Evolutionary conservation across 2,329 filamentous ascomycete species (phyloP).

Genomic region (Cytospora leucostoma): DNA sequence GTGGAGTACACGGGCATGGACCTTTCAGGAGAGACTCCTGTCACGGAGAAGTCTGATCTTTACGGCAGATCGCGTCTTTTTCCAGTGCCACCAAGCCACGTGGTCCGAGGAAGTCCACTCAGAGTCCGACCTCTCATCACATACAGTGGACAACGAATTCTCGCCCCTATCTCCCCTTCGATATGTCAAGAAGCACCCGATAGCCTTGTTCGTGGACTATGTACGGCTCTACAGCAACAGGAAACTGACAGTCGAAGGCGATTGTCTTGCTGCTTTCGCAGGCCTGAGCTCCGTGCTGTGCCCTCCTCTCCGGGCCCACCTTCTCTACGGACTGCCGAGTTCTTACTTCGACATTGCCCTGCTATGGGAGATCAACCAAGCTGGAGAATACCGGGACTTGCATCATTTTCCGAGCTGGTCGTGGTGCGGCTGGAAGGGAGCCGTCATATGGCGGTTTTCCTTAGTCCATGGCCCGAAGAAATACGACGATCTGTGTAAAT

Average conservation of each 20-base stretch:
- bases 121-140: slow-evolving; percentile 2
- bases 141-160: background rate
- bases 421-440: slow-evolving; percentile 2
- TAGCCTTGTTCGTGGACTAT: slow-evolving; percentile 2
- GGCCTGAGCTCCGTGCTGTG: background rate
- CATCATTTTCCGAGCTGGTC: slow-evolving; percentile 1
- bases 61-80: slow-evolving; percentile 4
- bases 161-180: slow-evolving; percentile 2
- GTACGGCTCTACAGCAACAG: slow-evolving; percentile 9
- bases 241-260: background rate
- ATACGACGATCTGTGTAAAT: slow-evolving; percentile 2
- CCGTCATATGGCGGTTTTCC: background rate
- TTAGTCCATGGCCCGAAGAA: background rate
- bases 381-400: background rate
- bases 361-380: background rate
- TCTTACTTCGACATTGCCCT: slow-evolving; percentile 7
- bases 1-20: background rate
- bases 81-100: slow-evolving; percentile 1
- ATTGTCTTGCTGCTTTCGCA: slow-evolving; percentile 5
- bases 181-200: background rate
- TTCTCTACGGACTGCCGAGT: background rate
- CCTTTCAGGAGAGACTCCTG: slow-evolving; percentile 3
- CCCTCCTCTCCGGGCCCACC: background rate
- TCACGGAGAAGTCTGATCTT: slow-evolving; percentile 3
- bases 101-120: slow-evolving; percentile 16